Base-by-base conservation (phyloP, 129 eudicot genomes). In the Flaveria linearis region DNA sequence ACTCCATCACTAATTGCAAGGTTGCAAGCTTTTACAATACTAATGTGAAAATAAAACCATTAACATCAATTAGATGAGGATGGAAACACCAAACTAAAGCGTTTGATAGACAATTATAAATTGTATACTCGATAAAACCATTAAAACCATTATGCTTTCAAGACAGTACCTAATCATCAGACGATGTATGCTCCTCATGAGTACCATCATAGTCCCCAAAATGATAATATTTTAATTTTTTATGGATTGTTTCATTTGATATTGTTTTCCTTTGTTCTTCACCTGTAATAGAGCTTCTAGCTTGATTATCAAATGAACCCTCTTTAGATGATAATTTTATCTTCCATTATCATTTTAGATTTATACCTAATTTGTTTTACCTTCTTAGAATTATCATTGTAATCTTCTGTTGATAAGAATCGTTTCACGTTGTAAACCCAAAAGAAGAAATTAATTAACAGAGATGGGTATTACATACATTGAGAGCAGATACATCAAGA, bases 191-290 rank as follows among this genome's bases (percentile, higher is more conserved):
- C 85, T 67, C 67, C 86, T 86, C 58, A 92, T 61, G 66, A 88
- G 90, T 52, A 92, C 68, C 96, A 92, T 92, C 71, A 96, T 96
- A 25, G 93, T 61, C 71, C 90, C 83, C 79, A 88, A 50, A 39
- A 83, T 16, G 4, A 4, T 11, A 23, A 75, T 55, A 26, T 50
- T 72, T 55, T 50, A 33, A 30, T 82, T 84, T 51, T 76, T 82
- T 22, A 5, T 16, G 1, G 39, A 13, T 6, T 73, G 73, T 55
- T 85, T 85, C 16, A 0, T 20, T 72, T 82, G 86, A 53, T 79
- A 83, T 41, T 94, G 73, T 66, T 25, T 83, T 55, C 71, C 88
- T 81, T 53, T 85, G 70, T 88, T 90, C 17, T 4, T 71, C 28
- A 15, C 50, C 61, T 3, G 81, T 43, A 90, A 63, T 52, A 95